phyloP scores from a whole-genome alignment of 768 basidiomycete species.

The Panaeolus cyanescens region DNA sequence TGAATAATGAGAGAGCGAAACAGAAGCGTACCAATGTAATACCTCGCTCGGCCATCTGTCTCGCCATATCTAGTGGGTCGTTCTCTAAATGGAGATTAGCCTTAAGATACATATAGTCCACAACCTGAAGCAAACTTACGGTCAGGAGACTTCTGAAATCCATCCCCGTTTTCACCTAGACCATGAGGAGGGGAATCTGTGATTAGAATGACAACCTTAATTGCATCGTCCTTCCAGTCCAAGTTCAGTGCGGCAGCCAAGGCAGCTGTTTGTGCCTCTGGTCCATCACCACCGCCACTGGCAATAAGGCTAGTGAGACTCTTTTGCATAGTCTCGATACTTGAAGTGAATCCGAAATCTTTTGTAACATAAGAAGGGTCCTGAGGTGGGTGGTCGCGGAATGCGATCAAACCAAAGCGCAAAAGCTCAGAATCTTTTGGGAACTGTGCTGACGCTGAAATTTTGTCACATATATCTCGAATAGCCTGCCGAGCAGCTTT shows the following conservation, averaged over 20 bases:
- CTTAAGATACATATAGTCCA: neutral
- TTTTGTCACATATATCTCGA: slow-evolving; percentile 49
- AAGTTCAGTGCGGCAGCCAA: slow-evolving; percentile 48
- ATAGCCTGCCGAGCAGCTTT: slow-evolving; percentile 49
- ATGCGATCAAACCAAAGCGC: slow-evolving; percentile 53
- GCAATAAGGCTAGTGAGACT: slow-evolving; percentile 43
- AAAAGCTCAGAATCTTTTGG: slow-evolving; percentile 37
- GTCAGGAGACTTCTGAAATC: slow-evolving; percentile 30
- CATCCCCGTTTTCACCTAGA: slow-evolving; percentile 55
- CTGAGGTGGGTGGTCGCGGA: slow-evolving; percentile 60
- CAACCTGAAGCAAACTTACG: slow-evolving; percentile 16
- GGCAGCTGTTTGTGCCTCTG: slow-evolving; percentile 60
- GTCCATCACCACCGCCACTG: slow-evolving; percentile 52
- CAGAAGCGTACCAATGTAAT: slow-evolving; percentile 47
- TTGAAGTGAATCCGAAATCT: slow-evolving; percentile 49
- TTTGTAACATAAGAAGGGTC: slow-evolving; percentile 53
- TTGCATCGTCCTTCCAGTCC: slow-evolving; percentile 49
- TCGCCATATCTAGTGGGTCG: slow-evolving; percentile 29
- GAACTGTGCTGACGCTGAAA: slow-evolving; percentile 49
- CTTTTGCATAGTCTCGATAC: slow-evolving; percentile 44
- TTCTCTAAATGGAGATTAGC: slow-evolving; percentile 18
- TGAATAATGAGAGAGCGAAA: neutral
- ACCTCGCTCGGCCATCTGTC: slow-evolving; percentile 50
- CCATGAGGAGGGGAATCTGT: slow-evolving; percentile 65
- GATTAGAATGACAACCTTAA: slow-evolving; percentile 56